Base-by-base conservation (phyloP, 495 filamentous ascomycete genomes). In the Pseudomonodictys pantanalensis region DNA sequence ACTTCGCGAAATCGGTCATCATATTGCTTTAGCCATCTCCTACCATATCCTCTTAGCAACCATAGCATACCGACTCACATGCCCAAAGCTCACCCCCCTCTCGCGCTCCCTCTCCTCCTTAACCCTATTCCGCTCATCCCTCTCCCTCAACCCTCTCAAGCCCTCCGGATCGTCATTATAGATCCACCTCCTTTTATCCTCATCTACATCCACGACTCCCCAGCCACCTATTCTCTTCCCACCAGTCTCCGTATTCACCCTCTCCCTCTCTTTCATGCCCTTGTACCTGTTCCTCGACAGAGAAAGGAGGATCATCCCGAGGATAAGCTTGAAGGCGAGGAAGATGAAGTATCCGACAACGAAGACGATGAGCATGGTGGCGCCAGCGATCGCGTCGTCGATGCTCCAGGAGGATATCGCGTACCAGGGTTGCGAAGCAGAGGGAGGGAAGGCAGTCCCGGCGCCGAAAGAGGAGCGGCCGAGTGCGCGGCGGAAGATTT, bases 21-120 rank as follows among this genome's bases (percentile, higher is more conserved):
- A n/a, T n/a, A n/a, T n/a, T n/a, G n/a, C n/a, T n/a, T n/a, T n/a
- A n/a, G n/a, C n/a, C n/a, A n/a, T n/a, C n/a, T n/a, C 25, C 58
- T 74, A 95, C 90, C 91, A 96, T 69, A 96, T 96, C 73, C 92
- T 79, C 78, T 96, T 96, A 5, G 88, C 91, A 67, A 87, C 83
- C 93, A 97, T 96, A 65, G 85, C 87, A 78, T 97, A 96, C 71
- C 93, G 77, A 66, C 79, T 80, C 7, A 97, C 89, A 56, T 81
- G 78, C 15, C 83, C 85, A 52, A 91, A 79, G 55, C 77, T 77
- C 63, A 74, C 68, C 38, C 77, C 80, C 22, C 52, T 77, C 66
- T 81, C 79, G 45, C 76, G 79, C 23, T 76, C 81, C 67, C 79
- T 86, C 29, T 81, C 76, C 18, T 76, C 81, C 66, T 80, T 87